Percentiles rank a stretch among this genome's conserved stretches.
These are phyloP conservation scores for Auriscalpium microsporum DNA, from an alignment of 768 basidiomycete species.

Conservation along the genomic window DNA sequence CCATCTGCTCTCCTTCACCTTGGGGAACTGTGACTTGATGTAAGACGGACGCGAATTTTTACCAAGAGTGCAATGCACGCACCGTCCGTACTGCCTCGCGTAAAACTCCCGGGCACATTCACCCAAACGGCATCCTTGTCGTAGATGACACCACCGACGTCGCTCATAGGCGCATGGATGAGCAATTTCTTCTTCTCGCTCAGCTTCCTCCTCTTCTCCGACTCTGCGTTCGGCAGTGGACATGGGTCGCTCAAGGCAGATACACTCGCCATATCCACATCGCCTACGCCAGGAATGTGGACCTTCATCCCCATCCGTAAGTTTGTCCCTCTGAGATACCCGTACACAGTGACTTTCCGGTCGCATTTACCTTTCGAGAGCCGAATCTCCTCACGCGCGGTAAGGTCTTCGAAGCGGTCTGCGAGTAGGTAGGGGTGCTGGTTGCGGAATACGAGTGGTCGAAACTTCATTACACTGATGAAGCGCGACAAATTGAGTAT, in stretches of 20 bases:
- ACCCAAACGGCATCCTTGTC: constrained; percentile 99
- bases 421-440: constrained; percentile 90
- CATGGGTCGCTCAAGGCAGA: constrained; percentile 86
- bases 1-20: constrained; percentile 97
- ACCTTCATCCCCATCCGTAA: constrained; percentile 67
- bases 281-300: constrained; percentile 93
- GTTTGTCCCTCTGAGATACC: constrained; percentile 89
- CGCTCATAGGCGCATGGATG: constrained; percentile 98
- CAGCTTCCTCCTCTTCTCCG: constrained; percentile 84
- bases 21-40: constrained; percentile 44
- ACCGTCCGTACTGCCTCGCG: constrained; percentile 65
- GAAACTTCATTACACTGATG: constrained; percentile 97
- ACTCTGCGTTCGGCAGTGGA: constrained; percentile 83
- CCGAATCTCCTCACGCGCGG: constrained; percentile 76
- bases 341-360: constrained; percentile 88
- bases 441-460: constrained; percentile 93
- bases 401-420: constrained; percentile 92
- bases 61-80: constrained; percentile 13
- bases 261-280: constrained; percentile 69
- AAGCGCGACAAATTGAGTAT: constrained; percentile 94
- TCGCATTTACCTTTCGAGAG: constrained; percentile 81
- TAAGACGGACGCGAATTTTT: constrained; percentile 3
- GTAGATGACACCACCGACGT: constrained; percentile 92
- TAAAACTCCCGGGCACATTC: constrained; percentile 94
- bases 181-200: constrained; percentile 91